Conservation (phyloP, 495 filamentous ascomycete genomes). For the Penicillium bovifimosum region DNA sequence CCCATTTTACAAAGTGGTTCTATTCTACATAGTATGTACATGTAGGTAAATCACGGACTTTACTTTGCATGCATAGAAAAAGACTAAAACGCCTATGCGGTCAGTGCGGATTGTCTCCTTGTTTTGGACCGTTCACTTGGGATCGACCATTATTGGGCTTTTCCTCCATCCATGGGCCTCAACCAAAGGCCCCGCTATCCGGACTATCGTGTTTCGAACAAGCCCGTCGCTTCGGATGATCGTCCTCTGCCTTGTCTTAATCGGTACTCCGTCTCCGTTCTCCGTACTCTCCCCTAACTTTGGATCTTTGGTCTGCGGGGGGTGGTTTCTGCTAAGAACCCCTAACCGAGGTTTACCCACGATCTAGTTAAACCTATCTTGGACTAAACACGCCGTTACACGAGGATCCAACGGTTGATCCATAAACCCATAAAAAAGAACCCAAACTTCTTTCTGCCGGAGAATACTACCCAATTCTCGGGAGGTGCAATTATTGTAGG, state of each 20-base stretch:
- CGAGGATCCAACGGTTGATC: constrained; percentile 21
- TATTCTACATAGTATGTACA: too few relatives aligned
- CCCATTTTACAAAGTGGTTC: neutral
- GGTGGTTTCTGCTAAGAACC: constrained; percentile 1
- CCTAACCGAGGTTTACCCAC: constrained; percentile 20
- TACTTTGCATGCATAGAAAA: neutral
- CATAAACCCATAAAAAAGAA: neutral
- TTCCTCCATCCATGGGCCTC: constrained; percentile 7
- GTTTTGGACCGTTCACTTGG: constrained; percentile 1
- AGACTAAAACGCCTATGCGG: neutral
- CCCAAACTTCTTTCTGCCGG: constrained; percentile 2
- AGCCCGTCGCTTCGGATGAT: constrained; percentile 9
- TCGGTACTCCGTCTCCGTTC: too few relatives aligned
- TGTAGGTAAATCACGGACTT: neutral
- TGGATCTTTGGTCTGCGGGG: constrained; percentile 8
- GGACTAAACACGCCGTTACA: constrained; percentile 12
- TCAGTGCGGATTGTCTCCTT: constrained; percentile 7
- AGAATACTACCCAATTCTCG: constrained; percentile 20
- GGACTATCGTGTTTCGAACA: constrained; percentile 4
- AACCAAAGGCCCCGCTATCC: constrained; percentile 6
- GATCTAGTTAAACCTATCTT: neutral
- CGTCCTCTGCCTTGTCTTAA: constrained; percentile 1
- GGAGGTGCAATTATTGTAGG: constrained; percentile 10
- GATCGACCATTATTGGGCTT: constrained; percentile 10
- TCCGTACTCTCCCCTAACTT: constrained; percentile 7